Base-by-base conservation (phyloP, 23 red algal species). In the Gracilaria caudata region DNA sequence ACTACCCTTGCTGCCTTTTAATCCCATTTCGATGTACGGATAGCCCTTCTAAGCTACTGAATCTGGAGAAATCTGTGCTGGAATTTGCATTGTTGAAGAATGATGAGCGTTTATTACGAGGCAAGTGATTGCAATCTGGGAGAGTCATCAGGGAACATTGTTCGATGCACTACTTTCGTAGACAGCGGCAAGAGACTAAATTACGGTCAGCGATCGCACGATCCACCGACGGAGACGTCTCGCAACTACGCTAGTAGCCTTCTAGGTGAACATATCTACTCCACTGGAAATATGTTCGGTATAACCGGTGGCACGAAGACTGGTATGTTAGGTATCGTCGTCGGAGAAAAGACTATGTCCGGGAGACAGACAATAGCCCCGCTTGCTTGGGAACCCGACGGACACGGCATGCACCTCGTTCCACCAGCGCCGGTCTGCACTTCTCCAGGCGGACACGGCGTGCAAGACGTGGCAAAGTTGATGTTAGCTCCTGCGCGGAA, bases 401-500 rank as follows among this genome's bases (percentile, higher is more conserved):
- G 39, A 21, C 70, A 75, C 29, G 70, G 39, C 2, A 19, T 49
- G 70, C 70, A 75, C 47, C n/a, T 49, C 3, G 39, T 3, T 9
- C 38, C 38, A 24, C 33, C 38, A 49, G 40, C 38, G 21, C 21
- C 38, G 25, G 33, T 23, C 21, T 75, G 70, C 21, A 75, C 37
- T 40, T 75, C 39, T 19, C 70, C 70, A 5, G 37, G 21, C 38
- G 70, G 70, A 29, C 70, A 75, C 19, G 70, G 70, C 21, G 70
- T 75, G 70, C 70, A 75, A 19, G 70, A 4, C 1, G 33, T 47
- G 33, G 70, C 70, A 14, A 75, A 75, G 19, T 75, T 49, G 19
- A 75, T 20, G 70, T 75, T 75, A 21, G 70, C 70, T 0, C 70
- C 70, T 7, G 70, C 70, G 8, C 70, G 70, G 70, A 75, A 75